phyloP scores from a whole-genome alignment of 108 stramenopile genomes.

The Schizochytrium sp. region DNA sequence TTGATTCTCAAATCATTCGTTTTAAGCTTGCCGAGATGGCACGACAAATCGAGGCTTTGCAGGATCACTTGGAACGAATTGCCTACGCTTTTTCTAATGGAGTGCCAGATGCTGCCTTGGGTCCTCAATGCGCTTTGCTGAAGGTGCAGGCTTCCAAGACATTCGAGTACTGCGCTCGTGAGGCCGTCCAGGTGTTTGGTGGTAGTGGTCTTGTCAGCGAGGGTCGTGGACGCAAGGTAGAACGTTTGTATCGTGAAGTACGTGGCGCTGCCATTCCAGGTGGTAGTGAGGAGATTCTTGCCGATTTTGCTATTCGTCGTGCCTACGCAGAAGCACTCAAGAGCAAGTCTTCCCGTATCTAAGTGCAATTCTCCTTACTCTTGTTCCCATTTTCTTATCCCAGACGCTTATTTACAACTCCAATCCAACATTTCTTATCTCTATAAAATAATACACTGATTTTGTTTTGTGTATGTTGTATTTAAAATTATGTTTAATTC shows the following conservation, averaged over 20 bases:
- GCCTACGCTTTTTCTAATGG: conserved; percentile 29
- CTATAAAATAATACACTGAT: too few species aligned
- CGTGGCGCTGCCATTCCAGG: conserved; percentile 46
- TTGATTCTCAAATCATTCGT: conserved; percentile 67
- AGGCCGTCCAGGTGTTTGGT: conserved; percentile 43
- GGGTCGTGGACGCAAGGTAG: conserved; percentile 42
- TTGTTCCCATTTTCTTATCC: neutral
- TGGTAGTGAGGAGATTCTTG: conserved; percentile 26
- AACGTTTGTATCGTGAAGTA: conserved; percentile 43
- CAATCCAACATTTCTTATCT: neutral
- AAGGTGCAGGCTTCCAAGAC: conserved; percentile 53
- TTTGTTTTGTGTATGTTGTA: too few species aligned
- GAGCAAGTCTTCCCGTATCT: neutral
- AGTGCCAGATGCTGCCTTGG: conserved; percentile 31
- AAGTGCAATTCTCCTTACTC: neutral
- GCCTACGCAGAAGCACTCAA: neutral
- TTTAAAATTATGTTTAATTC: too few species aligned
- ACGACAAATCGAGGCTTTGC: conserved; percentile 35
- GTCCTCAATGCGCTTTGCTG: conserved; percentile 50
- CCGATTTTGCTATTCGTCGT: conserved; percentile 51
- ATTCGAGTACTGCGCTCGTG: conserved; percentile 57
- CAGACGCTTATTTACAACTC: neutral
- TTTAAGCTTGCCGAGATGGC: conserved; percentile 75
- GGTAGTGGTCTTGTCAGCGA: conserved; percentile 26
- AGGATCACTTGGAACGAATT: conserved; percentile 48